Base-by-base conservation (phyloP, 805 yeast species). In the Metschnikowia santaceciliae region DNA sequence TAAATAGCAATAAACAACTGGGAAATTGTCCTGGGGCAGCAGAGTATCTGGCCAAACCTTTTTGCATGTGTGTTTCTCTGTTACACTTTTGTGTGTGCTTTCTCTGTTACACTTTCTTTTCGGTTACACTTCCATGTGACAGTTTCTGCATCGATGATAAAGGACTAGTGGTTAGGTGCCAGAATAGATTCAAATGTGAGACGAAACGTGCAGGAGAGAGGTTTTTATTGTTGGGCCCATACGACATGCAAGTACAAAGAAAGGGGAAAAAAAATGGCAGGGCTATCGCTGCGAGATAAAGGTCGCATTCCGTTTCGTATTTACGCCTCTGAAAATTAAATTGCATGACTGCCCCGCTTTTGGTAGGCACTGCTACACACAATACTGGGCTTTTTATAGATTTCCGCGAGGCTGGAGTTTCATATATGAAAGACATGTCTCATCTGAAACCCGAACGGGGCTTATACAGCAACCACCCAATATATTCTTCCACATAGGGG, bases 1-100 rank as follows among this genome's bases (percentile, higher is more conserved):
- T 44, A 44, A 44, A 44, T 44, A 44, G 47, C 26, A 44, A 44
- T 44, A 35, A 23, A 44, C 22, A 44, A n/a, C 23, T 15, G 41
- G 47, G 20, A 23, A 35, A 10, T 32, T 14, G 34, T 17, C 10
- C 20, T 15, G 30, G 20, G 14, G 15, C 10, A 23, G 30, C 41
- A 22, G 23, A 11, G 8, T 13, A 8, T 10, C 14, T 20, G 40
- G 23, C 23, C 40, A 20, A 19, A 19, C 7, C 15, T 33, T 13
- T 7, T 14, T 3, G 30, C 30, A 26, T 26, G 4, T 26, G 11
- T 26, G 4, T 26, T 26, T 4, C 10, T 11, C 10, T 26, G 11
- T 26, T 3, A 26, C 30, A 26, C 30, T 8, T 26, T 26, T 8
- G 11, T 26, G 30, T 26, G 11, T 8, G 30, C 30, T 26, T 26